Evolutionary conservation across 2,329 filamentous ascomycete genomes (phyloP), one percentile per base, ranked within the genome.

Genomic region (Colletotrichum euphorbiae): DNA sequence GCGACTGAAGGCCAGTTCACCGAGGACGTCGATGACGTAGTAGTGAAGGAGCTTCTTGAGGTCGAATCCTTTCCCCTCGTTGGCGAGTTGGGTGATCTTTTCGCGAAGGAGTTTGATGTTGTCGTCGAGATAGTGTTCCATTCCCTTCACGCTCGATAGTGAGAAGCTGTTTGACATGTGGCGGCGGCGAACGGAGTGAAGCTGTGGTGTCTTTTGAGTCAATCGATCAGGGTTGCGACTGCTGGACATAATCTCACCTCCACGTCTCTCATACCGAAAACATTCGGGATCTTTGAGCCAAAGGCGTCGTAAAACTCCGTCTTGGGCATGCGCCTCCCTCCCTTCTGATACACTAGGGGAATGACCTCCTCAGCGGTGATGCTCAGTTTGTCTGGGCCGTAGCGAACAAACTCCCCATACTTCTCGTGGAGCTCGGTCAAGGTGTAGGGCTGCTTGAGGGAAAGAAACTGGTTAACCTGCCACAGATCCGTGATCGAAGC

Each of bases 101-200:
- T 71, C 54, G 7, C 68, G 72, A 6, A 80, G 65, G 11, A 76
- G 72, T 9, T 54, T 60, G 24, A 79, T 75, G 64, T 78, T 77
- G 6, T 43, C 12, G 28, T 80, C 77, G 1, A 80, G 51, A 40
- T 76, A 72, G 28, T 71, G 64, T 54, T 79, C 78, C 78, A 80
- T 79, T 9, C 75, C 73, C 60, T 79, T 79, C 28, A 80, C 73
- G 51, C 66, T 66, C 4, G 57, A 46, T 3, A 62, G 24, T 2
- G 63, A 66, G 57, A 66, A 66, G 13, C 57, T 62, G 24, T 66
- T 59, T 4, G 56, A 54, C 63, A 66, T 66, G 21, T 55, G 63
- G 3, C 63, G 56, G 12, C 63, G 63, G 3, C 63, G 31, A 0
- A 50, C 15, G 8, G 56, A 62, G 48, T 66, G 63, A 4, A 61